Evolutionary conservation across 805 yeast species (phyloP).

Genomic region (Kluyveromyces nonfermentans): DNA sequence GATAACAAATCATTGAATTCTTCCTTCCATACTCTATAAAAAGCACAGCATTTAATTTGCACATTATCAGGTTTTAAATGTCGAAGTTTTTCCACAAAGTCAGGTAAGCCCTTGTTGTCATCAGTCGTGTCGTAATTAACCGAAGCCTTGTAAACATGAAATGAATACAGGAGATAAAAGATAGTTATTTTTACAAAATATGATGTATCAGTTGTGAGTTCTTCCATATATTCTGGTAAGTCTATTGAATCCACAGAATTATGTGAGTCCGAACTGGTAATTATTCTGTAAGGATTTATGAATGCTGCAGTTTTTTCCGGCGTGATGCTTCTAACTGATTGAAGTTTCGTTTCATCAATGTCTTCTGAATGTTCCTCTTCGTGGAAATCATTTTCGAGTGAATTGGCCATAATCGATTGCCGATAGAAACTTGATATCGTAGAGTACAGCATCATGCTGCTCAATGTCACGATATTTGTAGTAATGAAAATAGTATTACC

Average conservation of each 20-base stretch:
- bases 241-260: background rate
- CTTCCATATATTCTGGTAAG: slow-evolving; percentile 4
- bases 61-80: background rate
- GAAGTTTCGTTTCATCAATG: background rate
- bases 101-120: slow-evolving; percentile 1
- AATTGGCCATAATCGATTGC: slow-evolving; percentile 6
- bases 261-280: background rate
- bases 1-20: slow-evolving; percentile 10
- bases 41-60: slow-evolving; percentile 1
- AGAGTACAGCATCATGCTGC: slow-evolving; percentile 28
- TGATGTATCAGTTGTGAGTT: slow-evolving; percentile 9
- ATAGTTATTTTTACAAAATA: slow-evolving; percentile 19
- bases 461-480: slow-evolving; percentile 29
- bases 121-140: background rate
- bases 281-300: background rate
- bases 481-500: slow-evolving; percentile 31
- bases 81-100: background rate
- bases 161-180: slow-evolving; percentile 24
- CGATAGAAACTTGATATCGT: slow-evolving; percentile 18
- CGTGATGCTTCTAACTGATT: background rate
- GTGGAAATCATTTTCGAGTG: slow-evolving; percentile 1
- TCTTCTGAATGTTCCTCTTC: background rate
- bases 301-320: background rate
- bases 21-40: slow-evolving; percentile 20
- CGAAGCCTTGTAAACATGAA: slow-evolving; percentile 15